Evolutionary conservation across 2,329 filamentous ascomycete genomes (phyloP).

Genomic region (Blumeria graminis): DNA sequence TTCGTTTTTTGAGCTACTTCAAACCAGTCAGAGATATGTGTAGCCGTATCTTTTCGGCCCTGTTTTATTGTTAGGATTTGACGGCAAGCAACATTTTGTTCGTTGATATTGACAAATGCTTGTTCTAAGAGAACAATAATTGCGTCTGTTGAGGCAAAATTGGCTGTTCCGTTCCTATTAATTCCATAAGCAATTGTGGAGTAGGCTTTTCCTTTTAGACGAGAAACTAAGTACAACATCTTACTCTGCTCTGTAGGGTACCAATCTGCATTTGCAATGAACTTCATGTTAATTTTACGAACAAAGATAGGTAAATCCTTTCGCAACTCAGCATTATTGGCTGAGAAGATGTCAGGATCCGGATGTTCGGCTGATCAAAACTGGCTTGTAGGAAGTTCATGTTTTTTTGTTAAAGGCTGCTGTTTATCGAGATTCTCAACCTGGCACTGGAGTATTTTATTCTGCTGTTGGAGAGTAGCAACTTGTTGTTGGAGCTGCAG

Average conservation of each 20-base stretch:
- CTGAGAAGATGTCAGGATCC: background rate
- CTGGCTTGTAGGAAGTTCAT: background rate
- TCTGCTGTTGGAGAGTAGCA: too few relatives aligned
- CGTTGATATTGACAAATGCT: background rate
- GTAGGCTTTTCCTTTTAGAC: background rate
- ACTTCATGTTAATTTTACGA: background rate
- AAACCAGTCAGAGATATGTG: background rate
- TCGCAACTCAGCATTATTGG: background rate
- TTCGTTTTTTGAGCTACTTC: background rate
- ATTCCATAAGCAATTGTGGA: background rate
- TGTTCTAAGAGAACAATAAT: background rate
- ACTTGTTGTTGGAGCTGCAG: background rate
- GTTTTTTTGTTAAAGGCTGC: background rate
- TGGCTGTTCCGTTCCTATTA: background rate
- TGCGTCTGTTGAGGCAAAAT: background rate
- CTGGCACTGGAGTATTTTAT: background rate
- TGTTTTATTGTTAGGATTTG: background rate
- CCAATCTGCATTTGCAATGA: background rate
- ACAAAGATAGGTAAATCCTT: background rate
- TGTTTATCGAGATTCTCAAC: background rate
- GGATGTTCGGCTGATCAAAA: background rate
- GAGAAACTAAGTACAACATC: background rate
- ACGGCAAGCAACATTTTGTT: background rate
- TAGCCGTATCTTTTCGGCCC: background rate
- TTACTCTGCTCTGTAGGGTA: background rate